Base-by-base conservation (phyloP, 2,329 filamentous ascomycete genomes). In the Fonsecaea erecta region DNA sequence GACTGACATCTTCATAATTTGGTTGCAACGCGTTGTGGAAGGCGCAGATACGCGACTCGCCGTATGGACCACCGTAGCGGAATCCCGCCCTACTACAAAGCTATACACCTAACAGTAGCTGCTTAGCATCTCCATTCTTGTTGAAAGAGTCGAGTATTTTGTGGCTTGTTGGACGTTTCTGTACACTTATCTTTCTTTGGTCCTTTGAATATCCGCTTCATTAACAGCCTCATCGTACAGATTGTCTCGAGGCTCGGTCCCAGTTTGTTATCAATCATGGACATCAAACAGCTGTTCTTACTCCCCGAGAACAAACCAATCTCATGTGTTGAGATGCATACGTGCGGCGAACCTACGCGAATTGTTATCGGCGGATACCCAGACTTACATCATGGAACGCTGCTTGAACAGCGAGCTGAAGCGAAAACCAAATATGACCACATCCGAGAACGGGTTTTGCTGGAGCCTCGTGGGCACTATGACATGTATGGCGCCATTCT, bases 401-500 rank as follows among this genome's bases (percentile, higher is more conserved):
- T 83, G 0, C 73, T 81, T 0, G 74, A 77, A 32, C 77, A 81
- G 66, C 77, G 78, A 37, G 73, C 71, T 28, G 73, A 80, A 68
- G 77, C 78, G 4, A 75, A 75, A 54, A 32, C 70, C 4, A 65
- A 80, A 6, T 70, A 78, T 43, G 78, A 82, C 67, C 71, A 79
- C 28, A 70, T 83, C 63, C 80, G 81, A 1, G 72, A 72, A 8
- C 72, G 75, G 3, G 70, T 83, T 12, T 79, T 83, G 71, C 74
- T 79, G 3, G 82, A 84, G 65, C 82, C 82, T 5, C 77, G 81
- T 35, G 82, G 82, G 14, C 82, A 84, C 68, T 74, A 74, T 14
- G 82, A 82, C 63, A 84, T 84, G 82, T 84, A 84, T 65, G 82
- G 82, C 2, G 82, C 81, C 5, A 76, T 84, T 28, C 73, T 84